A percentile compares a stretch with the other conserved stretches of the same genome.
Conservation (phyloP, 495 filamentous ascomycete species). For the Hyphodiscus hymeniophilus region DNA sequence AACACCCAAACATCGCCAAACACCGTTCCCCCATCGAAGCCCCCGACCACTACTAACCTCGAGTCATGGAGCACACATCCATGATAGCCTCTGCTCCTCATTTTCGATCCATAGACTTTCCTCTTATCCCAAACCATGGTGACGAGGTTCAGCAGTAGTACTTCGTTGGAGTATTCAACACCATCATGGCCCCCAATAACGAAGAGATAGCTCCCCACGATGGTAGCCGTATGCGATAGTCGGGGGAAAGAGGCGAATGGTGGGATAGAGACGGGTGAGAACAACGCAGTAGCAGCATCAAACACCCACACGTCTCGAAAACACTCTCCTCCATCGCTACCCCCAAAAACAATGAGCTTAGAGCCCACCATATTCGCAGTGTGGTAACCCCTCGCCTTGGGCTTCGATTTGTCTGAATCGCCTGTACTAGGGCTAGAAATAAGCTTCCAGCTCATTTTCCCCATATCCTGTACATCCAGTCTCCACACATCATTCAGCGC, state of each 20-base stretch:
- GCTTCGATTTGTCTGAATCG: slow-evolving; percentile 27
- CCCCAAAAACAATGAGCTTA: slow-evolving; percentile 60
- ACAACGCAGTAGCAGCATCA: slow-evolving; percentile 47
- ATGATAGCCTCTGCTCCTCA: slow-evolving; percentile 54
- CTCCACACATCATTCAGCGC: slow-evolving; percentile 62
- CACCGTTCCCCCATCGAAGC: slow-evolving; percentile 55
- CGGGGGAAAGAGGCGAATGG: slow-evolving; percentile 41
- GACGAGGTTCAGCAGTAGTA: slow-evolving; percentile 56
- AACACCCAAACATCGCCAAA: slow-evolving; percentile 56
- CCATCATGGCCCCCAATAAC: slow-evolving; percentile 60
- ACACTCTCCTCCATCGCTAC: slow-evolving; percentile 57
- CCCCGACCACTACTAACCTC: slow-evolving; percentile 50
- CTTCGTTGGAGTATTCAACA: slow-evolving; percentile 56
- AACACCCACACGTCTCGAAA: slow-evolving; percentile 65
- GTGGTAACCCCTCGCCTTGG: slow-evolving; percentile 57
- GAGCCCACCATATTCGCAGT: slow-evolving; percentile 61
- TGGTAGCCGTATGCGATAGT: slow-evolving; percentile 55
- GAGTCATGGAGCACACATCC: slow-evolving; percentile 54
- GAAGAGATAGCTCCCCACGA: slow-evolving; percentile 59
- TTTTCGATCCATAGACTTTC: slow-evolving; percentile 52
- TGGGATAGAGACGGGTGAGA: slow-evolving; percentile 42
- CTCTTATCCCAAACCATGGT: slow-evolving; percentile 61
- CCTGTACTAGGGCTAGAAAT: slow-evolving; percentile 35
- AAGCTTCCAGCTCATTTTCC: slow-evolving; percentile 55
- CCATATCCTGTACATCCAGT: slow-evolving; percentile 52